phyloP scores from a whole-genome alignment of 2,329 filamentous ascomycete genomes.

The Scedosporium dehoogii region DNA sequence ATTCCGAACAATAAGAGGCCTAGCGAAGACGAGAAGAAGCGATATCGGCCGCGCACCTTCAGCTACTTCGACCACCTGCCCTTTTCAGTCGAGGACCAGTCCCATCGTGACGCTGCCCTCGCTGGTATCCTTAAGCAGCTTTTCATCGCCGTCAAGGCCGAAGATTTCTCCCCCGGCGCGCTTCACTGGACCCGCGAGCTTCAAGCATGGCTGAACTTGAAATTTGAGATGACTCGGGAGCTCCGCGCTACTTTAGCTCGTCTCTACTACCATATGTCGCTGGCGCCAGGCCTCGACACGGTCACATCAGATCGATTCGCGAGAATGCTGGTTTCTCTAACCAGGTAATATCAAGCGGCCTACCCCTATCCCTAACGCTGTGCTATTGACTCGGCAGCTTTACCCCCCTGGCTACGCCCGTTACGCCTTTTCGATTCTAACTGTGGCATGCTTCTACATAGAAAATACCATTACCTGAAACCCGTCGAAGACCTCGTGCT shows the following conservation, averaged over 20 bases:
- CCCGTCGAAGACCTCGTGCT: slow-evolving; percentile 81
- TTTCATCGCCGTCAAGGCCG: slow-evolving; percentile 81
- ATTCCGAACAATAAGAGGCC: slow-evolving; percentile 37
- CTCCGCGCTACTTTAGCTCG: slow-evolving; percentile 75
- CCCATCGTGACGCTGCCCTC: slow-evolving; percentile 67
- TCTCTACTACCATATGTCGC: slow-evolving; percentile 86
- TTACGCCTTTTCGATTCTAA: not conserved
- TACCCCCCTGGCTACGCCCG: not conserved
- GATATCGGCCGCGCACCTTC: slow-evolving; percentile 81
- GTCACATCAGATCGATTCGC: slow-evolving; percentile 80
- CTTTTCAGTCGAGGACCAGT: slow-evolving; percentile 74
- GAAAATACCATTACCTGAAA: slow-evolving; percentile 90
- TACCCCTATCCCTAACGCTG: not conserved
- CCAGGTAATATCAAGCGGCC: slow-evolving; percentile 58
- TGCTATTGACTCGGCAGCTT: no score
- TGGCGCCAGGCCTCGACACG: slow-evolving; percentile 81
- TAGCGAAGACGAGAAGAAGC: slow-evolving; percentile 44
- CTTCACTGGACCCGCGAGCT: slow-evolving; percentile 97
- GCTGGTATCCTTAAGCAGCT: slow-evolving; percentile 86
- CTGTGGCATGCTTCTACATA: slow-evolving; percentile 22
- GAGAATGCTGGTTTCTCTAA: slow-evolving; percentile 91
- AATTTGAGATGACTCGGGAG: slow-evolving; percentile 88
- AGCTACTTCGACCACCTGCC: slow-evolving; percentile 87
- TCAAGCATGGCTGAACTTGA: slow-evolving; percentile 87
- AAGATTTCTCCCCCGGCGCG: slow-evolving; percentile 89